Evolutionary conservation across 2,329 filamentous ascomycete genomes (phyloP).

Genomic region (Fusarium chuoi): DNA sequence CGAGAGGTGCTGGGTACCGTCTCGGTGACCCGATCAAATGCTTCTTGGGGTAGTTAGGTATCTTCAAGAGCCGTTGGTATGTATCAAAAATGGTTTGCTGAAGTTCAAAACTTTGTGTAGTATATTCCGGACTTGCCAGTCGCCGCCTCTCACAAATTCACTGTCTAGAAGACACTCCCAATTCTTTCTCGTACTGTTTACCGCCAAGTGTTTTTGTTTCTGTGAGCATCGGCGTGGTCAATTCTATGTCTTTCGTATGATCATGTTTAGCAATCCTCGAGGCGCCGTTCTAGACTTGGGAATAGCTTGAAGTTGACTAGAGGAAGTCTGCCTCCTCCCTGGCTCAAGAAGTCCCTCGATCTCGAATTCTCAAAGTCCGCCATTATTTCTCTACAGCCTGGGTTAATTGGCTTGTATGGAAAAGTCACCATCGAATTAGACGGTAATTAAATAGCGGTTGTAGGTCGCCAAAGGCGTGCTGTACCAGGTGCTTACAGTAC

Average conservation of each 20-base stretch:
- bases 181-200: too few relatives aligned
- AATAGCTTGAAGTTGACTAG: background rate
- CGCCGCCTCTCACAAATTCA: too few relatives aligned
- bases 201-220: too few relatives aligned
- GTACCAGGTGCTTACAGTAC: too few relatives aligned
- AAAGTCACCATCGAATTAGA: background rate
- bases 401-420: background rate
- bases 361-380: too few relatives aligned
- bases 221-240: background rate
- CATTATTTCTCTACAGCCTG: background rate
- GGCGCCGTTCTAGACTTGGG: background rate
- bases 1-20: background rate
- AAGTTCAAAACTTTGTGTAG: background rate
- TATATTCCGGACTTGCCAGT: background rate
- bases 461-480: too few relatives aligned
- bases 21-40: background rate
- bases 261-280: background rate
- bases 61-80: background rate
- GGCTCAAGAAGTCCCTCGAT: background rate
- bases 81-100: background rate
- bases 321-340: background rate
- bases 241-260: background rate
- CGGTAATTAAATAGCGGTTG: too few relatives aligned
- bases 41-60: accelerated
- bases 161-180: too few relatives aligned